These are phyloP conservation scores for maize (Zea mays) DNA, from an alignment of 176 grass and related monocot species.

Conservation along the genomic window Zm-B73-REFERENCE-NAM-5.0 NC_050097.1:193167001-193167500, in stretches of 20 bases:
- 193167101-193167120: constrained; percentile 6
- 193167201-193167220: constrained; percentile 97
- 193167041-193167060: constrained; percentile 97
- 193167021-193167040: constrained; percentile 99
- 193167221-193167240: constrained; percentile 94
- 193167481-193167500: constrained; percentile 6
- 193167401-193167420: too few species aligned
- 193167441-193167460: background rate
- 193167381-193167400: too few species aligned
- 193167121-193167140: background rate
- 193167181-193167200: constrained; percentile 84
- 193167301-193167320: constrained; percentile 32
- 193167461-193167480: background rate
- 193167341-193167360: constrained; percentile 29
- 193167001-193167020: constrained; percentile 92
- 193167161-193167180: constrained; percentile 93
- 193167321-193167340: constrained; percentile 8
- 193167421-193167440: too few species aligned
- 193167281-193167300: constrained; percentile 35
- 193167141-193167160: constrained; percentile 49
- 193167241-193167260: constrained; percentile 91
- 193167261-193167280: constrained; percentile 72
- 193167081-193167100: constrained; percentile 18
- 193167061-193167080: constrained; percentile 76
- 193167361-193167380: background rate